Evolutionary conservation across 2,329 filamentous ascomycete species (phyloP), one percentile per base, ranked within the genome.

Genomic region (Stylonectria norvegica): DNA sequence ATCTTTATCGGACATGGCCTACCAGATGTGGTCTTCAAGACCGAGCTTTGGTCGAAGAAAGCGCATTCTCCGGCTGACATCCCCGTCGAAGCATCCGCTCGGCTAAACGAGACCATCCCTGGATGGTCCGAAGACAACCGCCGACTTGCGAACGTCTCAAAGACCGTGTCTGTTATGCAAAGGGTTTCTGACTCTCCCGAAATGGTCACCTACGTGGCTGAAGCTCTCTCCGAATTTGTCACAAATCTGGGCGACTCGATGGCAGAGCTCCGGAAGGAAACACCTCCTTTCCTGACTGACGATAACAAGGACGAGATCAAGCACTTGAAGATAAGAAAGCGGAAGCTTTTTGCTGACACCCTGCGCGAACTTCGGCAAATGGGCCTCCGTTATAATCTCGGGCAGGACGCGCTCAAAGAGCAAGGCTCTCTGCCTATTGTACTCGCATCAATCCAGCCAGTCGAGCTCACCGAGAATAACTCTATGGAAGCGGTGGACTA

Each of bases 311-410:
- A 83, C 9, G 64, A 77, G 12, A 80, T 96, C 45, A 90, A 94
- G 63, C 88, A 96, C 61, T 79, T 97, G 52, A 97, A 96, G 70
- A 82, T 81, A 3, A 79, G 88, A 55, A 98, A 98, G 67, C 81
- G 89, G 30, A 90, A 89, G 53, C 76, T 97, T 11, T 93, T 95
- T 55, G 86, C 89, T 1, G 91, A 97, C 53, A 90, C 86, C 0
- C 69, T 98, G 48, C 90, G 87, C 57, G 79, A 83, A 16, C 70
- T 96, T 19, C 81, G 89, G 23, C 79, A 84, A 42, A 97, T 98
- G 91, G 93, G 93, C 4, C 79, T 98, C 54, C 85, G 84, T 54
- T 81, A 83, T 37, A 96, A 95, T 58, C 72, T 95, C 12, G 81
- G 85, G 49, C 82, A 81, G 11, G 81, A 86, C 57, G 73, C 84